Evolutionary conservation across 2,329 filamentous ascomycete genomes (phyloP).

Genomic region (Calcarisporium arbuscula): DNA sequence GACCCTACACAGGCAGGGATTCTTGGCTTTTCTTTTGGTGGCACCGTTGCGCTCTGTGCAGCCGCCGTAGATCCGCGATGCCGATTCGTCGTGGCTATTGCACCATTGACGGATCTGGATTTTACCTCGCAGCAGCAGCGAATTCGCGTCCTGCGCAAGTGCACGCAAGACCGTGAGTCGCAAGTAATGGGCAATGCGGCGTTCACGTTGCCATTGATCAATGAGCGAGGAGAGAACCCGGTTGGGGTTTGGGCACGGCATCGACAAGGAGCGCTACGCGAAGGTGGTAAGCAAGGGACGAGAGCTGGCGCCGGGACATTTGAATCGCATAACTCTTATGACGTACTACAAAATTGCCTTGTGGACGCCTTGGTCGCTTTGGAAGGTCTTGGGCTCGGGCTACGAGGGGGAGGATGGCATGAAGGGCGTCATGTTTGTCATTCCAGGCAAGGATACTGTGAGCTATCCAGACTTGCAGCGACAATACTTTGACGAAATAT

Average conservation of each 20-base stretch:
- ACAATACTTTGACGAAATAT: too few species aligned
- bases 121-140: slow-evolving; percentile 3
- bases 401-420: too few species aligned
- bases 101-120: slow-evolving; percentile 10
- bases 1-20: slow-evolving; percentile 17
- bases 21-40: slow-evolving; percentile 25
- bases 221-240: slow-evolving; percentile 27
- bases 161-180: slow-evolving; percentile 31
- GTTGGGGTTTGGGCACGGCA: slow-evolving; percentile 23
- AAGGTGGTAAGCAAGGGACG: too few species aligned
- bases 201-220: slow-evolving; percentile 28
- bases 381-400: too few species aligned
- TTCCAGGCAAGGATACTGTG: too few species aligned
- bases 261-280: slow-evolving; percentile 11
- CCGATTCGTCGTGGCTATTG: slow-evolving; percentile 17
- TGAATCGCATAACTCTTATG: slow-evolving; percentile 19
- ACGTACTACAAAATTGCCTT: slow-evolving; percentile 19
- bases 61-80: slow-evolving; percentile 21
- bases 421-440: too few species aligned
- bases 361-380: slow-evolving; percentile 15
- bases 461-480: too few species aligned
- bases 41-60: slow-evolving; percentile 17
- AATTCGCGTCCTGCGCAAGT: slow-evolving; percentile 20
- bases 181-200: slow-evolving; percentile 30
- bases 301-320: slow-evolving; percentile 16